Base-by-base conservation (phyloP, 2,329 filamentous ascomycete genomes). In the Alternaria sp. region DNA sequence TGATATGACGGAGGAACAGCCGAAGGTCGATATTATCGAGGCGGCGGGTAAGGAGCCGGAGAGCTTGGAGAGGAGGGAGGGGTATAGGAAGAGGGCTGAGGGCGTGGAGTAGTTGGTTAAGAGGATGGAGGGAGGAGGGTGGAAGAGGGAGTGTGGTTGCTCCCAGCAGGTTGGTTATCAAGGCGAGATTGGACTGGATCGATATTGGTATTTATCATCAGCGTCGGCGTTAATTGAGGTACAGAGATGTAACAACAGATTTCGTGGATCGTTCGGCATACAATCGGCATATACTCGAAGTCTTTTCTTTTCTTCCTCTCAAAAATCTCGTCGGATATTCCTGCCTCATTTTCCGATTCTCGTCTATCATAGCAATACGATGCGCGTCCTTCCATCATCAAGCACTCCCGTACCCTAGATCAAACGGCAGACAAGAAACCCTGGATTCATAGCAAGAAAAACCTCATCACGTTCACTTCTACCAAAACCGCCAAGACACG, bases 161-260 rank as follows among this genome's bases (percentile, higher is more conserved):
- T 12, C 11, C 21, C 21, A 21, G 21, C 21, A 21, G 21, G 21
- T 28, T 25, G 26, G 43, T 46, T 26, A 26, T 26, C 25, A 26
- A 60, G 43, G 17, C 21, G 13, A 43, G 46, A 28, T 28, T 49
- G 46, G n/a, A 49, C 23, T 15, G 12, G 21, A 26, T 3, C 8
- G 28, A 30, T 30, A 30, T 30, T 21, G 30, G 45, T 49, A 51
- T 46, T 17, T 17, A 52, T 58, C 54, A 56, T 63, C 72, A 77
- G 72, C 89, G 91, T 77, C 91, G 91, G 73, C 87, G 88, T 63
- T 89, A 86, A 78, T 40, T 50, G 47, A 51, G 26, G 47, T 32
- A 32, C 47, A 4, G n/a, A 32, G 47, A 32, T 51, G 47, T 51
- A 51, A 32, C 10, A 51, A 51, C 13, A 51, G 17, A 8, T 23